Evolutionary conservation across 169 alveolate species (phyloP).

Genomic region (Plasmodium malariae): DNA sequence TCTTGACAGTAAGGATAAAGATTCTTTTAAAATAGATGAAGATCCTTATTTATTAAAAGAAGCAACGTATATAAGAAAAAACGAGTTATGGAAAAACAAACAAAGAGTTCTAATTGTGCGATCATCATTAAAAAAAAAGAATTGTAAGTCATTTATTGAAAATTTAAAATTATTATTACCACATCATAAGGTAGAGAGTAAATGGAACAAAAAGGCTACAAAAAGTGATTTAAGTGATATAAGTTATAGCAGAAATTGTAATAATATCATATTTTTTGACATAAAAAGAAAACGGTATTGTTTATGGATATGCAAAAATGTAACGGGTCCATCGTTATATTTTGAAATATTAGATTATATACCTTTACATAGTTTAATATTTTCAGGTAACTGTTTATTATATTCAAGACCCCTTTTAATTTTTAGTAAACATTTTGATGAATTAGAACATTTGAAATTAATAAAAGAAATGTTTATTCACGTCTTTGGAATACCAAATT

Average conservation of each 20-base stretch:
- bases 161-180: constrained; percentile 97
- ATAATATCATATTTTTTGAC: constrained; percentile 93
- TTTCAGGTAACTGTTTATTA: constrained; percentile 95
- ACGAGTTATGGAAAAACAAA: constrained; percentile 94
- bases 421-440: constrained; percentile 91
- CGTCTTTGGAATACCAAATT: constrained; percentile 93
- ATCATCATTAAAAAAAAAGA: constrained; percentile 95
- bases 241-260: constrained; percentile 89
- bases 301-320: constrained; percentile 95
- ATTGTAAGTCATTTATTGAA: constrained; percentile 94
- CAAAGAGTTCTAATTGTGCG: constrained; percentile 96
- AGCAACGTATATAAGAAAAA: constrained; percentile 90
- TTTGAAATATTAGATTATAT: constrained; percentile 91
- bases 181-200: constrained; percentile 93
- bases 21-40: constrained; percentile 44
- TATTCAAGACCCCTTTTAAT: constrained; percentile 95
- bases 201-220: constrained; percentile 91
- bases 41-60: constrained; percentile 91
- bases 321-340: constrained; percentile 97
- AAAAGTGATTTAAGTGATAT: constrained; percentile 88
- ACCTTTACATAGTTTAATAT: constrained; percentile 61
- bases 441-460: constrained; percentile 81
- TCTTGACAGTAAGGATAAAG: too few relatives aligned
- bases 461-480: constrained; percentile 80
- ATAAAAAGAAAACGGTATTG: constrained; percentile 92